A percentile compares a stretch with the other conserved stretches of the same genome.
phyloP scores from a whole-genome alignment of 2,329 filamentous ascomycete species.

The Hymenoscyphus scutula region DNA sequence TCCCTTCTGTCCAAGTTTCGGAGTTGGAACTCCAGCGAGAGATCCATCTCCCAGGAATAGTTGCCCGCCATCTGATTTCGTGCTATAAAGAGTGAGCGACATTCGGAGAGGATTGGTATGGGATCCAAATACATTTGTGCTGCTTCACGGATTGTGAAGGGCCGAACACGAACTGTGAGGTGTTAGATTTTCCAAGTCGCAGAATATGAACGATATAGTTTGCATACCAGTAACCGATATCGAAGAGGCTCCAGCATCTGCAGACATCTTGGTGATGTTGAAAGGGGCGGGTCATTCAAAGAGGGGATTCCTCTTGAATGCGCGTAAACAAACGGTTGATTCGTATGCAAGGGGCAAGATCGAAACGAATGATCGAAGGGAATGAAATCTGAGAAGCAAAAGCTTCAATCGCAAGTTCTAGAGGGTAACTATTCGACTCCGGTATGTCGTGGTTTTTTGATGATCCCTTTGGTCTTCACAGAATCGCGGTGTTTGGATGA shows the following conservation, averaged over 20 bases:
- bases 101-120: background rate
- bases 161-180: conserved; percentile 61
- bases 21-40: conserved; percentile 79
- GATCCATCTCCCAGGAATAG: conserved; percentile 97
- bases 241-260: conserved; percentile 36
- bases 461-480: background rate
- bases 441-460: conserved; percentile 8
- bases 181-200: conserved; percentile 18
- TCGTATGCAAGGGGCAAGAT: background rate
- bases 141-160: conserved; percentile 85
- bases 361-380: background rate
- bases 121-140: conserved; percentile 68
- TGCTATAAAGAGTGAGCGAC: conserved; percentile 32
- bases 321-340: conserved; percentile 14
- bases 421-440: conserved; percentile 8
- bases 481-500: background rate
- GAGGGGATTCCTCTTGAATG: background rate
- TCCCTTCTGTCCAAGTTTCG: conserved; percentile 81
- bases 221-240: conserved; percentile 38
- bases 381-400: background rate
- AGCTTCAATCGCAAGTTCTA: background rate
- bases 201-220: background rate
- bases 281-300: conserved; percentile 10
- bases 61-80: conserved; percentile 73
- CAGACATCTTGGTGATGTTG: conserved; percentile 25